phyloP scores from a whole-genome alignment of 495 filamentous ascomycete species.

The Talaromyces trachyspermus region DNA sequence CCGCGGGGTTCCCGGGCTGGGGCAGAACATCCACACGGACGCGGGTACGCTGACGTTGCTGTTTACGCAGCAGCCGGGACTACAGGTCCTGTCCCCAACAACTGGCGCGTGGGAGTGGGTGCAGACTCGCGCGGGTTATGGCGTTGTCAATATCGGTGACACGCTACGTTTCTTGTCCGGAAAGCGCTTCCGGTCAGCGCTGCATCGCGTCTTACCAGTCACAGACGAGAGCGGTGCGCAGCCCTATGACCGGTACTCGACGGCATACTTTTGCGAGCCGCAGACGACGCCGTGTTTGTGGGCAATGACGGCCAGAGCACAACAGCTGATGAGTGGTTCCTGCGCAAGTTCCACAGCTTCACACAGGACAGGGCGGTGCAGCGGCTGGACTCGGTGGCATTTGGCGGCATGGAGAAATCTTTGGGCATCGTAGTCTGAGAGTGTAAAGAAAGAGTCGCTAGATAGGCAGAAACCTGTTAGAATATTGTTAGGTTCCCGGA shows the following conservation, averaged over 20 bases:
- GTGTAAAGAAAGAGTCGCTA: too few species aligned
- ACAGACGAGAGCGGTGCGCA: background rate
- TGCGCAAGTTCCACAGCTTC: too few species aligned
- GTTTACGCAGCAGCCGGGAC: conserved; percentile 49
- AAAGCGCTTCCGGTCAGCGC: conserved; percentile 43
- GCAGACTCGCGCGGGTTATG: conserved; percentile 37
- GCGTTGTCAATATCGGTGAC: conserved; percentile 52
- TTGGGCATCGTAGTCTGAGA: too few species aligned
- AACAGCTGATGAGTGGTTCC: too few species aligned
- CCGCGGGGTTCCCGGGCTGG: conserved; percentile 28
- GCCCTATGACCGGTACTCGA: background rate
- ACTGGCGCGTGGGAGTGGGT: conserved; percentile 45
- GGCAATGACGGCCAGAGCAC: conserved; percentile 6
- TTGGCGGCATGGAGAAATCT: too few species aligned
- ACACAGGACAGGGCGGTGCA: too few species aligned
- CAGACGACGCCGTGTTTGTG: background rate
- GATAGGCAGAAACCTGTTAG: too few species aligned
- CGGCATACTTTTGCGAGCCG: background rate
- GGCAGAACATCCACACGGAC: conserved; percentile 53
- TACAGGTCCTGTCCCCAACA: conserved; percentile 45
- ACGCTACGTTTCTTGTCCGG: conserved; percentile 45
- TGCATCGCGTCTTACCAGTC: conserved; percentile 49
- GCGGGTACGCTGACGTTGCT: conserved; percentile 50
- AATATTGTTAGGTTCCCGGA: too few species aligned
- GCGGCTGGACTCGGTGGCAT: too few species aligned